Evolutionary conservation across 2,329 filamentous ascomycete species (phyloP).

Genomic region (Venturia effusa): DNA sequence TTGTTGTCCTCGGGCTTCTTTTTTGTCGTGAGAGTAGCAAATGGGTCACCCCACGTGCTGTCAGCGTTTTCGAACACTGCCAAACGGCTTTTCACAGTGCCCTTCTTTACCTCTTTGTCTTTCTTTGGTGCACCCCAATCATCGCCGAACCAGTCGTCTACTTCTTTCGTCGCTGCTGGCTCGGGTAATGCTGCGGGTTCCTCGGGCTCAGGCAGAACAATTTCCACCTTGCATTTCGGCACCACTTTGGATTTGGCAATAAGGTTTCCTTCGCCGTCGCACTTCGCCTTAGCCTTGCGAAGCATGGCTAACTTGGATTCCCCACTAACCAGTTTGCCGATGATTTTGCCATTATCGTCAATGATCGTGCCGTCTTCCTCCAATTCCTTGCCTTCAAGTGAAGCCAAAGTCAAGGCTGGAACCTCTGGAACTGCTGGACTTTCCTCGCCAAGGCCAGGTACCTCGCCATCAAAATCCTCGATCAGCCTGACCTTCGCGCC

Average conservation of each 20-base stretch:
- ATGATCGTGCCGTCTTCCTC: slow-evolving; percentile 49
- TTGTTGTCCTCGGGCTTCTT: slow-evolving; percentile 23
- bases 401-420: slow-evolving; percentile 23
- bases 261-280: slow-evolving; percentile 3
- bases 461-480: slow-evolving; percentile 16
- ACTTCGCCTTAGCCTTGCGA: slow-evolving; percentile 9
- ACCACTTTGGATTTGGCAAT: slow-evolving; percentile 3
- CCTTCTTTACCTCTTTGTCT: slow-evolving; percentile 18
- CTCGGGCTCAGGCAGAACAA: slow-evolving; percentile 6
- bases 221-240: not conserved
- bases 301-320: not conserved
- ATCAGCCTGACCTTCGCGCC: slow-evolving; percentile 13
- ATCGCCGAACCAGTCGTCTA: slow-evolving; percentile 13
- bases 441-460: not conserved
- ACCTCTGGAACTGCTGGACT: slow-evolving; percentile 11
- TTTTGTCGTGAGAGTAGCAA: slow-evolving; percentile 29
- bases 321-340: slow-evolving; percentile 45
- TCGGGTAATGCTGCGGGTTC: not conserved
- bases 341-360: slow-evolving; percentile 43
- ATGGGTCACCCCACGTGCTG: slow-evolving; percentile 14
- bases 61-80: slow-evolving; percentile 11
- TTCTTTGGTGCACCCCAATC: slow-evolving; percentile 17
- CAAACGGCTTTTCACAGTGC: slow-evolving; percentile 5
- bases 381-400: slow-evolving; percentile 44
- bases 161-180: not conserved